Conservation (phyloP, 1,284 basidiomycete genomes). For the Sporisorium reilianum region DNA sequence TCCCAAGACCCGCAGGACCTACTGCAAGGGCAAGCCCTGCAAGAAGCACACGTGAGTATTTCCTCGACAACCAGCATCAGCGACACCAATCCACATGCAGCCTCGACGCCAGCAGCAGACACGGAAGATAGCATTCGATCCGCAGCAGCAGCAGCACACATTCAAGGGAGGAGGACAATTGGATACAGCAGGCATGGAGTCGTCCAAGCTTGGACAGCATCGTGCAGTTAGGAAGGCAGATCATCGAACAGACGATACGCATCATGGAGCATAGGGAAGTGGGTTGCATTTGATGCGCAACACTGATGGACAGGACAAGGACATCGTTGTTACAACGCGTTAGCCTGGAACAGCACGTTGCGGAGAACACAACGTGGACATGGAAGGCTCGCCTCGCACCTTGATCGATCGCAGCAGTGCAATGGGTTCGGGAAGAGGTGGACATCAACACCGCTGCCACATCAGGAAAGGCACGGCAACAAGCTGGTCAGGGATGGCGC, state of each 20-base stretch:
- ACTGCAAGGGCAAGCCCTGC: slow-evolving; percentile 99
- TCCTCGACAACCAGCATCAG: slow-evolving; percentile 15
- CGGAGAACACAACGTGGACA: too few species aligned
- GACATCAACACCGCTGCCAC: too few species aligned
- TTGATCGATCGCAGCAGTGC: too few species aligned
- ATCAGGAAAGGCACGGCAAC: too few species aligned
- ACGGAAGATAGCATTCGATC: neutral
- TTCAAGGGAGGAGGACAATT: neutral
- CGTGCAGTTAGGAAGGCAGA: too few species aligned
- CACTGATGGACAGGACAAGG: too few species aligned
- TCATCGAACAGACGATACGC: neutral
- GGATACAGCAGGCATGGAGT: neutral
- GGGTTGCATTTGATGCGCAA: too few species aligned
- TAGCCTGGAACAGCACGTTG: too few species aligned
- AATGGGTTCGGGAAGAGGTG: too few species aligned
- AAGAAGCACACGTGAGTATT: slow-evolving; percentile 92
- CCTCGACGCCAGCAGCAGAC: slow-evolving; percentile 7
- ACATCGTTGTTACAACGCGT: too few species aligned
- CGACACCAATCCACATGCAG: neutral
- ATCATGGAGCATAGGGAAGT: neutral
- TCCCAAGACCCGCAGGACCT: slow-evolving; percentile 74
- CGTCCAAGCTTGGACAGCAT: neutral
- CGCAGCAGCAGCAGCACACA: slow-evolving; percentile 8
- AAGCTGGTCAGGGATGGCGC: neutral
- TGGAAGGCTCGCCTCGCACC: too few species aligned